Base-by-base conservation (phyloP, 225 moss, liverwort and hornwort species). In the Polytrichum commune region DNA sequence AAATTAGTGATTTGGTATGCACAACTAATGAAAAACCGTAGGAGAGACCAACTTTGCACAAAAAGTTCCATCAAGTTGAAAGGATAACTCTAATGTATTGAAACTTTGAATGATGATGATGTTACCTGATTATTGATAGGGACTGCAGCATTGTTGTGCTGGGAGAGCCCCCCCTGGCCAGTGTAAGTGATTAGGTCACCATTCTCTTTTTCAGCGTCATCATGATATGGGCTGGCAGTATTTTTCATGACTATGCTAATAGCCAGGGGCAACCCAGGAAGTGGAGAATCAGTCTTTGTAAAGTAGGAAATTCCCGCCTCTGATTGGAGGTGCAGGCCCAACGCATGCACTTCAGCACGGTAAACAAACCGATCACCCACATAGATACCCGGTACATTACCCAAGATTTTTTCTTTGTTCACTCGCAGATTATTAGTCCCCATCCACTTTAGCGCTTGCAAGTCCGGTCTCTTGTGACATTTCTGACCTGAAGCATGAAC, bases 161-260 rank as follows among this genome's bases (percentile, higher is more conserved):
- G 58, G 8, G 69, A 69, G 27, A 55, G 55, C 4, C 69, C 69
- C 9, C 69, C 69, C 53, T 69, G 69, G 16, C 69, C 55, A 28
- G 69, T 55, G 56, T 69, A 69, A 26, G 69, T 69, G 56, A 69
- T 69, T 3, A 69, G 9, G 27, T 69, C 56, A 0, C 69, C 69
- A 23, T 33, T 29, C 46, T 46, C 46, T 23, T 8, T 61, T 22
- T 69, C 55, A 28, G 19, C 24, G 4, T 69, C 69, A 56, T 69
- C 27, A 2, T 55, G 69, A 57, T 69, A 55, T 6, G 55, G 55
- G 27, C 28, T 69, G 9, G 54, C 16, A 55, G 25, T 18, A n/a
- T 69, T 58, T 20, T 71, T 69, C 55, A 69, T 69, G 13, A 69
- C 69, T 55, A 69, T 56, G 46, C 69, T 69, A 28, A 55, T 69